Evolutionary conservation across 352 stramenopile genomes (phyloP), one percentile per base, ranked within the genome.

Genomic region (Pythium rhizo-oryzae): DNA sequence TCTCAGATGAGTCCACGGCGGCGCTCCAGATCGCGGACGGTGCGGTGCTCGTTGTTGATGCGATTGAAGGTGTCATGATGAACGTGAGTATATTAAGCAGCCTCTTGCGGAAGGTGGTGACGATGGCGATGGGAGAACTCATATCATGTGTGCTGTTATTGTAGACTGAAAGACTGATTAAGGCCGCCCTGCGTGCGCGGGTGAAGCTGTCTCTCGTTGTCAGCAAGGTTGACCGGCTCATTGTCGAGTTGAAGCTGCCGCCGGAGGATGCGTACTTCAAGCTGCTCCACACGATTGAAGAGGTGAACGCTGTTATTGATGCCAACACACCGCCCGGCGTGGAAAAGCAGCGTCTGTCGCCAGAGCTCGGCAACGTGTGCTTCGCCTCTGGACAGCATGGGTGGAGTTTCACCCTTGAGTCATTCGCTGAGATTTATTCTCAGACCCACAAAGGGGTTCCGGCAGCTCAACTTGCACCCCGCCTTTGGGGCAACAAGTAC

Each of bases 141-240:
- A 41, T 61, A 30, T 53, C 23, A 25, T 37, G 25, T 58, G 30
- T 54, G 28, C 28, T 18, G 3, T 1, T 57, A 59, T 37, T 63
- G 16, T 69, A 99, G 80, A 99, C 98, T 2, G 96, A 99, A 76
- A 84, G 97, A 43, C 50, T 99, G 21, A 84, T 99, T 43, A 90
- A 96, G 69, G 94, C 98, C 46, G 92, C 96, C 25, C 78, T 99
- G 49, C 70, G 82, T 18, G 89, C 98, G 39, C 90, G 95, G 30
- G 71, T 99, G 23, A 76, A 90, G 18, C 75, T 99, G 2, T 78
- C 92, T 13, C 80, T 99, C 21, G 85, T 96, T 35, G 71, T 99
- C 44, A 99, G 98, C 78, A 99, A 99, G 78, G 87, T 99, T 46
- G 98, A 99, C 79, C 95, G 98, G 0, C 78, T 99, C 18, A 98